Evolutionary conservation across 2,329 filamentous ascomycete species (phyloP).

Genomic region (Fusarium nanum): DNA sequence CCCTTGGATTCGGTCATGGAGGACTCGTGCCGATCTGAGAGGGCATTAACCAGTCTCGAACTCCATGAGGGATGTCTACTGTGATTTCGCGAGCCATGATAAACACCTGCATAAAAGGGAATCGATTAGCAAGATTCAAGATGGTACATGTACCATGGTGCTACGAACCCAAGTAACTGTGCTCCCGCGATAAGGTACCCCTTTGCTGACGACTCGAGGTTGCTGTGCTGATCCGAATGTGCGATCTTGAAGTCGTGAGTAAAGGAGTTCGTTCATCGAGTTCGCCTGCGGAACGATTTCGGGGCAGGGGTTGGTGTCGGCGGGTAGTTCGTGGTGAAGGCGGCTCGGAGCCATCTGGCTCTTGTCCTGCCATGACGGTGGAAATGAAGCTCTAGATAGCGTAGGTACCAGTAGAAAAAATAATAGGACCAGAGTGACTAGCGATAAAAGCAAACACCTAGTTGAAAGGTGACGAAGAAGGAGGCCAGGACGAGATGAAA

Average conservation of each 20-base stretch:
- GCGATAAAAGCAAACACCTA: background rate
- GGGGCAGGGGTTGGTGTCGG: conserved; percentile 44
- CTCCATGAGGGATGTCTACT: conserved; percentile 69
- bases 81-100: conserved; percentile 60
- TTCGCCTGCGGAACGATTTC: conserved; percentile 47
- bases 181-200: conserved; percentile 52
- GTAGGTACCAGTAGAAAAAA: background rate
- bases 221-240: conserved; percentile 54
- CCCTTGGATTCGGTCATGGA: conserved; percentile 71
- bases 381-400: conserved; percentile 2
- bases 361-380: conserved; percentile 49
- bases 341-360: conserved; percentile 49
- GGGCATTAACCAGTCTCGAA: conserved; percentile 70
- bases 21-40: conserved; percentile 68
- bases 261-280: conserved; percentile 60
- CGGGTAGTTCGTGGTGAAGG: conserved; percentile 50
- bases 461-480: conserved; percentile 1
- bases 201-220: conserved; percentile 44
- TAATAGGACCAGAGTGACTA: background rate
- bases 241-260: conserved; percentile 55
- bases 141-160: background rate
- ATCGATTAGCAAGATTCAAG: conserved; percentile 18
- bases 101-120: conserved; percentile 49
- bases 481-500: background rate
- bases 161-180: conserved; percentile 57